These are phyloP conservation scores for Cladosporium sp. DNA, from an alignment of 2,329 filamentous ascomycete genomes.

Conservation along the genomic window DNA sequence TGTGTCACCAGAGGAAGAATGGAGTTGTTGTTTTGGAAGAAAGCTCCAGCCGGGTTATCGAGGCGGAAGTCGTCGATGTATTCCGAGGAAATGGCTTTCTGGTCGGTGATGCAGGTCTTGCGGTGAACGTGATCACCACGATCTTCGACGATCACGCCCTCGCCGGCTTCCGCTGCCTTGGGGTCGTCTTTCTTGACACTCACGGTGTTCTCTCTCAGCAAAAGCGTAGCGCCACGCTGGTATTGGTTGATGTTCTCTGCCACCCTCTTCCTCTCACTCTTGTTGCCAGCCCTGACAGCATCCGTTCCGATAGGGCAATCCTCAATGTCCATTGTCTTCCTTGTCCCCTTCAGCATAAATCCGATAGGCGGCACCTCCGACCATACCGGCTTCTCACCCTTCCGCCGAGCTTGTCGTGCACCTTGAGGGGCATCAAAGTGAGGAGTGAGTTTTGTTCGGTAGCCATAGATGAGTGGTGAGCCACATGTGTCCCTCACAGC, in stretches of 20 bases:
- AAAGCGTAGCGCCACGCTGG: constrained; percentile 76
- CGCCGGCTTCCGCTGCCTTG: constrained; percentile 24
- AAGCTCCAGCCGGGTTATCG: constrained; percentile 84
- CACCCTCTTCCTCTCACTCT: constrained; percentile 72
- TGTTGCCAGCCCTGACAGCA: constrained; percentile 74
- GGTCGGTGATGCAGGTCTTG: constrained; percentile 85
- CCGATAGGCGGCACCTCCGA: constrained; percentile 72
- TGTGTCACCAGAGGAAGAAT: constrained; percentile 82
- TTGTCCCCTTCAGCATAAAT: constrained; percentile 81
- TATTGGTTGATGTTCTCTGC: constrained; percentile 65
- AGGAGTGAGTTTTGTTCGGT: constrained; percentile 93
- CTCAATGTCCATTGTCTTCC: constrained; percentile 84
- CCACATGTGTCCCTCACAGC: constrained; percentile 77
- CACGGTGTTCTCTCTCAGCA: constrained; percentile 79
- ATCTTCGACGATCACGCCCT: constrained; percentile 50
- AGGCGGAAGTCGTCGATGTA: constrained; percentile 83
- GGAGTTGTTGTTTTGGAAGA: constrained; percentile 99
- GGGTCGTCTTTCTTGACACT: constrained; percentile 51
- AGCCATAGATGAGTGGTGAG: constrained; percentile 85
- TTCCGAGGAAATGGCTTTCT: constrained; percentile 76
- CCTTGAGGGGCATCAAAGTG: constrained; percentile 79
- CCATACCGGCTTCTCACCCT: constrained; percentile 54
- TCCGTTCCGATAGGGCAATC: constrained; percentile 94
- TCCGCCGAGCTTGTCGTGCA: constrained; percentile 42
- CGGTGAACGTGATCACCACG: constrained; percentile 62